phyloP scores from a whole-genome alignment of 371 early-diverging fungal genomes.

The Mortierella polycephala region DNA sequence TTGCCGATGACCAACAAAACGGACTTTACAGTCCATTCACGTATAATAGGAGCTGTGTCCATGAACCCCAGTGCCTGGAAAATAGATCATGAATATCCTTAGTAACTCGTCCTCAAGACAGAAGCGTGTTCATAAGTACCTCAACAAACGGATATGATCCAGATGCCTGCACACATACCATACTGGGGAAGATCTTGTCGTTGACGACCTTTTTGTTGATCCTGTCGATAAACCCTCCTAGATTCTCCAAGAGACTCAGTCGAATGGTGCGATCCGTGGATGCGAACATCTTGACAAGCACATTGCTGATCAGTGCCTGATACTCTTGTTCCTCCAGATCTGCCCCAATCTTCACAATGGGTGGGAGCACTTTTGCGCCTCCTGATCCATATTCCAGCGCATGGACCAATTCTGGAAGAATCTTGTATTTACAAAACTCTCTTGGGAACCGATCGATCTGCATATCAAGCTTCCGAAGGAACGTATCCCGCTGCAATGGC shows the following conservation, averaged over 20 bases:
- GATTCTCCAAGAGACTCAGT: constrained; percentile 83
- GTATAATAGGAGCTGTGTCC: constrained; percentile 89
- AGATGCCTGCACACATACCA: constrained; percentile 61
- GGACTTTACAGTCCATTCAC: constrained; percentile 92
- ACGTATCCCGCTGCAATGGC: constrained; percentile 79
- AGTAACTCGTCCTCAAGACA: not conserved
- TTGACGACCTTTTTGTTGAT: constrained; percentile 76
- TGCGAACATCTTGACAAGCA: constrained; percentile 87
- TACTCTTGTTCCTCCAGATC: constrained; percentile 79
- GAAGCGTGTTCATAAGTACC: not conserved
- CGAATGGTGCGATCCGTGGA: constrained; percentile 91
- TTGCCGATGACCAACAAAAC: constrained; percentile 70
- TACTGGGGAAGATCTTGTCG: constrained; percentile 88
- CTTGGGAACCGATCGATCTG: constrained; percentile 78
- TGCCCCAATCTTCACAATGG: constrained; percentile 87
- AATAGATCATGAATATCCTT: not conserved
- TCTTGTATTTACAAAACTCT: constrained; percentile 88
- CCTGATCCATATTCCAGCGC: constrained; percentile 94
- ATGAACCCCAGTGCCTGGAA: constrained; percentile 85
- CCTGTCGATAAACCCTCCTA: constrained; percentile 77
- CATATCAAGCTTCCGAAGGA: constrained; percentile 66
- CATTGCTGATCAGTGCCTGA: constrained; percentile 71
- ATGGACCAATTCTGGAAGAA: constrained; percentile 89
- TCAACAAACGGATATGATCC: not conserved
- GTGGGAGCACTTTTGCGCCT: constrained; percentile 84